phyloP scores from a whole-genome alignment of 2,329 filamentous ascomycete species.

The Diaporthe ampelina region DNA sequence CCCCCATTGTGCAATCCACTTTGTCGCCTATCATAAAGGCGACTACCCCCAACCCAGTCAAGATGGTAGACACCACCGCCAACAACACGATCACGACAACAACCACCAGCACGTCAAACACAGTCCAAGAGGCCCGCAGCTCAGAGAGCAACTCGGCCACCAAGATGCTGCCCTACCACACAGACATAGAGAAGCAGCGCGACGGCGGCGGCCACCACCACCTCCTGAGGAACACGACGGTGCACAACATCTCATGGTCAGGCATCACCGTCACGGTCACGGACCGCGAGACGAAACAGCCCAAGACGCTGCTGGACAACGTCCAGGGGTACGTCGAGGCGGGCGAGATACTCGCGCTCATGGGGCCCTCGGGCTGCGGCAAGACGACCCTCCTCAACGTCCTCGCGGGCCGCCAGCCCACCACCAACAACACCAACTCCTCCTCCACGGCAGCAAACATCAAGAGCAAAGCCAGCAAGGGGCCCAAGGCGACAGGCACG shows the following conservation, averaged over 20 bases:
- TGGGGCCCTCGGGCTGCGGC: slow-evolving; percentile 81
- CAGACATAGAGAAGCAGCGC: slow-evolving; percentile 49
- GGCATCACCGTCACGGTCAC: slow-evolving; percentile 79
- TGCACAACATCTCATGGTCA: slow-evolving; percentile 76
- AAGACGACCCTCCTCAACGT: slow-evolving; percentile 90
- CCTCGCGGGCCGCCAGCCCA: slow-evolving; percentile 69
- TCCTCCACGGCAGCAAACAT: background rate
- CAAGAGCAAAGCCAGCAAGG: slow-evolving; percentile 53
- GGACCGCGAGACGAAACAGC: slow-evolving; percentile 76
- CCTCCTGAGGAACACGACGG: slow-evolving; percentile 73
- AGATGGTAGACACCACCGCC: background rate
- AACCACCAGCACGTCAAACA: slow-evolving; percentile 37
- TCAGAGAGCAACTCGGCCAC: slow-evolving; percentile 40
- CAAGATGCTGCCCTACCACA: slow-evolving; percentile 35
- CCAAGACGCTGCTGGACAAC: slow-evolving; percentile 73
- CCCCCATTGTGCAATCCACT: background rate
- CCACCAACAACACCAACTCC: slow-evolving; percentile 45
- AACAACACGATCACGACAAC: slow-evolving; percentile 34
- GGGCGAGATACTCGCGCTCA: slow-evolving; percentile 81
- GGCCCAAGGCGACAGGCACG: slow-evolving; percentile 66
- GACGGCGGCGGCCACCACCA: slow-evolving; percentile 57
- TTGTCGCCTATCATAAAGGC: background rate
- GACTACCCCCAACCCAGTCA: background rate
- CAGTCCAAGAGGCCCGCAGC: slow-evolving; percentile 36
- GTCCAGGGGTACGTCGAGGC: slow-evolving; percentile 75